Base-by-base conservation (phyloP, 306 rosid species). In the Medicago ruthenica region DNA sequence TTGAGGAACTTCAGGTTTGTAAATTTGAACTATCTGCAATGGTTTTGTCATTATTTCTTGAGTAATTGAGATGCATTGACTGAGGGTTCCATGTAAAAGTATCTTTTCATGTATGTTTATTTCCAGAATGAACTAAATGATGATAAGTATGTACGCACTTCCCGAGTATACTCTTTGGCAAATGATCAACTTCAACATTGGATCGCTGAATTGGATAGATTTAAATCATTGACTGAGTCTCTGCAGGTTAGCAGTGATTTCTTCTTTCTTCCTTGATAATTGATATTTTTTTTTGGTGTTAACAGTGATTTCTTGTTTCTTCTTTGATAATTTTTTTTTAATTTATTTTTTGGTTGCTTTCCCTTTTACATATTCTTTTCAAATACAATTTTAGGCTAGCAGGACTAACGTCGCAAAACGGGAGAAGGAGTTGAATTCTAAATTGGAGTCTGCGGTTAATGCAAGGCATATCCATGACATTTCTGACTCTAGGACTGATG, bases 111-210 rank as follows among this genome's bases (percentile, higher is more conserved):
- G 60, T 66, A 58, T 77, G 71, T 73, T 59, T 76, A 70, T 85
- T 78, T 79, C 40, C 85, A 95, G 99, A 89, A 84, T 80, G 97
- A 90, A 76, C 72, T 89, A 83, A 90, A 82, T 79, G 97, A 90
- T 85, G 97, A 90, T 50, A 95, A 95, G 69, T 92, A 90, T 75
- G 86, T 90, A 36, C 87, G 77, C 73, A 76, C 96, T 37, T 89
- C 97, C 4, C 86, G 96, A 73, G 55, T 88, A 27, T 92, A 92
- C 81, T 78, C 86, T 76, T 80, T 89, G 88, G 83, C 82, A 37
- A 90, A 88, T 70, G 99, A 95, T 84, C 99, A 95, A 84, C 92
- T 89, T 75, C 99, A 90, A 73, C 97, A 89, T 79, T 95, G 97
- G 97, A 88, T 74, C 57, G 77, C 92, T 70, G 97, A 95, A 79